phyloP scores from a whole-genome alignment of 2,329 filamentous ascomycete genomes.

The Pseudogymnoascus sp. region DNA sequence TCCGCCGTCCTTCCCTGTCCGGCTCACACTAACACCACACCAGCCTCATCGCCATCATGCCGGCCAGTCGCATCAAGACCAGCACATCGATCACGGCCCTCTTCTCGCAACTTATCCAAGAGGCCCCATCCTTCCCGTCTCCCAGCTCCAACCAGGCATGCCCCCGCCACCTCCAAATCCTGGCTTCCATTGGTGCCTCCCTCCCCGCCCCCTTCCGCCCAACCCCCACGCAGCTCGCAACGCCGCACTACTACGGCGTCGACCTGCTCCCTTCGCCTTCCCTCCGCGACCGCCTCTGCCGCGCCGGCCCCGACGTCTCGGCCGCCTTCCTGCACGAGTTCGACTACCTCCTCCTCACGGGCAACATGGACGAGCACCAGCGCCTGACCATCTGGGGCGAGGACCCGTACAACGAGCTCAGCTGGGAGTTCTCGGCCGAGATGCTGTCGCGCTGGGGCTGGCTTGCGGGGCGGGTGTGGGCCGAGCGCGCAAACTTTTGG shows the following conservation, averaged over 20 bases:
- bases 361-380: slow-evolving; percentile 14
- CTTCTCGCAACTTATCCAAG: slow-evolving; percentile 30
- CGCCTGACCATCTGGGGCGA: slow-evolving; percentile 37
- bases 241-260: slow-evolving; percentile 34
- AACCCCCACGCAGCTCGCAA: slow-evolving; percentile 32
- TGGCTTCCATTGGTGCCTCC: slow-evolving; percentile 24
- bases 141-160: slow-evolving; percentile 23
- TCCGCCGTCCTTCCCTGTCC: background rate
- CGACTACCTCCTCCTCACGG: slow-evolving; percentile 18
- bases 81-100: slow-evolving; percentile 28
- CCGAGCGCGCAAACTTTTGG: slow-evolving; percentile 35
- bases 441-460: slow-evolving; percentile 34
- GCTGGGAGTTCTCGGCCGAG: slow-evolving; percentile 35
- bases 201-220: slow-evolving; percentile 31
- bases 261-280: slow-evolving; percentile 34
- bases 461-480: slow-evolving; percentile 32
- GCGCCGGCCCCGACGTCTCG: slow-evolving; percentile 28
- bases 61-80: slow-evolving; percentile 30
- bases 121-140: slow-evolving; percentile 23
- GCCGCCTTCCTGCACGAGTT: slow-evolving; percentile 31
- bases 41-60: slow-evolving; percentile 25
- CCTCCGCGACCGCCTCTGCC: slow-evolving; percentile 32
- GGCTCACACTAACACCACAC: background rate
- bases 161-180: slow-evolving; percentile 24
- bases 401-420: slow-evolving; percentile 33